Evolutionary conservation across 139 green algal species (phyloP), one percentile per base, ranked within the genome.

Genomic region (Asterochloris erici): DNA sequence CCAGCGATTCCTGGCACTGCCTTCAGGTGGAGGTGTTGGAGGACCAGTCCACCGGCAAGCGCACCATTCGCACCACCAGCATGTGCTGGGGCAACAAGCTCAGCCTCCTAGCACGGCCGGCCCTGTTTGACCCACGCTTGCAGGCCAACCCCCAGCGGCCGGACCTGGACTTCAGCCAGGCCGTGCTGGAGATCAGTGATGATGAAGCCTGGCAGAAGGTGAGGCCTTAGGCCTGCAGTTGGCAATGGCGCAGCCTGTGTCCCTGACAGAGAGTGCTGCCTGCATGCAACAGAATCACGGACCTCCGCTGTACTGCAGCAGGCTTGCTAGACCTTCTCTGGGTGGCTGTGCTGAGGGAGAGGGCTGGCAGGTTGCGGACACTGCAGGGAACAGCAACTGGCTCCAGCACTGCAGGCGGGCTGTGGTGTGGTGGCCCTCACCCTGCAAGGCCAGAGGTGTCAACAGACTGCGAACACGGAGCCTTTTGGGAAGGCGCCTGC

Each of bases 51-150:
- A 88, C 78, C 28, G 86, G 78, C 29, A 94, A 90, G 81, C 85
- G 87, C 23, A 92, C 87, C 77, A 93, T 91, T 68, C 89, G 86
- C 47, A 85, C 79, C 19, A 94, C 91, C 12, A 90, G 87, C 38
- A 84, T 92, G 16, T 95, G 89, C 79, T 87, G 87, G 21, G 90
- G 90, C 68, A 90, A 86, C 16, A 89, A 94, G 84, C 86, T 95
- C 77, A 87, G 91, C 73, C 47, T 94, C 15, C 84, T 88, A 61
- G 79, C 90, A 21, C 81, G 88, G 70, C 82, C 84, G 14, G 88
- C 85, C 12, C 82, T 88, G 62, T 90, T 82, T 74, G 88, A 93
- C 47, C 78, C 75, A 11, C 83, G 89, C 17, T 69, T 94, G 54
- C 88, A 86, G 14, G 71, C 82, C 1, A 68, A 89, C 26, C 83